A percentile compares a stretch with the other conserved stretches of the same genome.
Conservation (phyloP, 805 yeast genomes). For the Saccharomycopsis sp. region DNA sequence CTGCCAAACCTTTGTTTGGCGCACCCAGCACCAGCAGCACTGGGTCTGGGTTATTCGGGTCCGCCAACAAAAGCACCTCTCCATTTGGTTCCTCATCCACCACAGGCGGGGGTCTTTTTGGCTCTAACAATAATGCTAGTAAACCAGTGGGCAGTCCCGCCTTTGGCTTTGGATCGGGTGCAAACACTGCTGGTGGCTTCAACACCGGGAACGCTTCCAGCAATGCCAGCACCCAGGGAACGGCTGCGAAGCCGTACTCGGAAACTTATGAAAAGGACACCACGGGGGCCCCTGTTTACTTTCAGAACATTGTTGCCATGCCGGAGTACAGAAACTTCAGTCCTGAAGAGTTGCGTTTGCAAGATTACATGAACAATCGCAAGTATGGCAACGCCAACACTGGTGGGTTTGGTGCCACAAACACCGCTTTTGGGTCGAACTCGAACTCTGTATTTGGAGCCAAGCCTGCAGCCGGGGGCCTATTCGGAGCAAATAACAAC, state of each 20-base stretch:
- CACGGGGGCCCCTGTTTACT: constrained; percentile 45
- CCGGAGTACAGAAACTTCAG: constrained; percentile 80
- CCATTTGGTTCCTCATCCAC: constrained; percentile 31
- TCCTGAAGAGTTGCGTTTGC: constrained; percentile 79
- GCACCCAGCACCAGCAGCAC: constrained; percentile 24
- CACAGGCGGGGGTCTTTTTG: constrained; percentile 27
- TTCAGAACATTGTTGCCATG: constrained; percentile 76
- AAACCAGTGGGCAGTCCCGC: constrained; percentile 15
- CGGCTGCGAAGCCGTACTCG: constrained; percentile 61
- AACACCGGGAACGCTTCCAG: constrained; percentile 18
- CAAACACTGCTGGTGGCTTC: constrained; percentile 23
- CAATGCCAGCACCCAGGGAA: constrained; percentile 42
- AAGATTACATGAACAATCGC: constrained; percentile 75
- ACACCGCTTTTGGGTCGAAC: constrained; percentile 20
- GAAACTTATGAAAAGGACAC: constrained; percentile 66
- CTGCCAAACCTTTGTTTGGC: constrained; percentile 36
- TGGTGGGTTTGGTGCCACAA: constrained; percentile 23
- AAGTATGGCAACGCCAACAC: constrained; percentile 27
- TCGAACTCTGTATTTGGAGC: constrained; percentile 23
- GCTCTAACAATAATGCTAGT: constrained; percentile 22
- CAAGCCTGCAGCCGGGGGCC: constrained; percentile 16
- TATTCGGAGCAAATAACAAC: constrained; percentile 26
- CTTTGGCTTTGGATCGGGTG: constrained; percentile 24
- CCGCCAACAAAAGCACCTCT: constrained; percentile 29
- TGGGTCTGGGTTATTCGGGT: constrained; percentile 21